Conservation (phyloP, 2,329 filamentous ascomycete genomes). For the Penicillium sp. region DNA sequence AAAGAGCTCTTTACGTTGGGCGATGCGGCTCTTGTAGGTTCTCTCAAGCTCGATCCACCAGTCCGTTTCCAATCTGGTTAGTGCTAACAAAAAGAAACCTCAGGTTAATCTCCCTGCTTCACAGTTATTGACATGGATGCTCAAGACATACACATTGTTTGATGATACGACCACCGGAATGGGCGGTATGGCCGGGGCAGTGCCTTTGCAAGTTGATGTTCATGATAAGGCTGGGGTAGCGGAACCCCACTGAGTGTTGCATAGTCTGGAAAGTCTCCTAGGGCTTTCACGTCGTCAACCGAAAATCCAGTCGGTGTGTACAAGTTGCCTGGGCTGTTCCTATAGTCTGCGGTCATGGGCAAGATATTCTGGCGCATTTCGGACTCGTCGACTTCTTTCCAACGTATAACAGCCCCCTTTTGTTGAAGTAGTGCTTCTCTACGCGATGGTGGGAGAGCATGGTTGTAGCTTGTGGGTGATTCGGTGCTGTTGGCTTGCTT, state of each 20-base stretch:
- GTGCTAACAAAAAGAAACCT: conserved; percentile 53
- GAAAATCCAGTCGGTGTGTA: conserved; percentile 73
- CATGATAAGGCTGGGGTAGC: conserved; percentile 64
- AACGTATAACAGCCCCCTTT: conserved; percentile 17
- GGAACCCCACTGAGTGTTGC: conserved; percentile 74
- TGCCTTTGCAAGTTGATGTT: conserved; percentile 72
- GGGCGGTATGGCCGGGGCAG: conserved; percentile 76
- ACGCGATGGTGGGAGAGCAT: conserved; percentile 58
- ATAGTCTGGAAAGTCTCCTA: conserved; percentile 83
- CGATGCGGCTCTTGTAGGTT: conserved; percentile 70
- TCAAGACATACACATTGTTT: conserved; percentile 78
- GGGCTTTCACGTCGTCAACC: conserved; percentile 66
- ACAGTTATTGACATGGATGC: neutral
- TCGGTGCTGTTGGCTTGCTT: conserved; percentile 36
- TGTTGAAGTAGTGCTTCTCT: conserved; percentile 50
- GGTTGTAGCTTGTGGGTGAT: conserved; percentile 45
- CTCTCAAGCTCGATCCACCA: conserved; percentile 90
- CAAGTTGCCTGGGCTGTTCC: conserved; percentile 38
- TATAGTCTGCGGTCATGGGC: conserved; percentile 48
- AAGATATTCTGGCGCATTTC: conserved; percentile 41
- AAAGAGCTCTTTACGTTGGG: conserved; percentile 69
- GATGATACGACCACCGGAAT: conserved; percentile 82
- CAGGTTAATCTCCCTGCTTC: neutral
- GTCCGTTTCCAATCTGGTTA: conserved; percentile 77
- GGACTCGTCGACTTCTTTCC: conserved; percentile 34